A percentile compares a stretch with the other conserved stretches of the same genome.
These are phyloP conservation scores for Prunella vulgaris DNA, from an alignment of 257 asterid genomes.

Conservation along the genomic window DNA sequence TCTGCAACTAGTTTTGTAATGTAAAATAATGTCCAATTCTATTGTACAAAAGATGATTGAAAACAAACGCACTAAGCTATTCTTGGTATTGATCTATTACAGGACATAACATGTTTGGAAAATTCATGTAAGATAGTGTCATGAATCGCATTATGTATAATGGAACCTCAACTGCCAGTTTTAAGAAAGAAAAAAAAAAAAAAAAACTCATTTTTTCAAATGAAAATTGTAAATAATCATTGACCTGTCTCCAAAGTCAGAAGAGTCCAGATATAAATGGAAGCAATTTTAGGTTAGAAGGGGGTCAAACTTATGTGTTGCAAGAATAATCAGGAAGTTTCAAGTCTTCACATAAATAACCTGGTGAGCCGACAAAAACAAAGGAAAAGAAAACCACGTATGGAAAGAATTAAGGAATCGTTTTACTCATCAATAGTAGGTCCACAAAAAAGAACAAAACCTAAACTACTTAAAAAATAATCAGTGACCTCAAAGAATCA, in stretches of 20 bases:
- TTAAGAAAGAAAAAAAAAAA: no score
- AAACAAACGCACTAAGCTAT: no score
- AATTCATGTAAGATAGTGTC: no score
- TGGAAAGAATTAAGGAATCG: conserved; percentile 13
- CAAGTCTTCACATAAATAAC: neutral
- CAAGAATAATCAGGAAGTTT: neutral
- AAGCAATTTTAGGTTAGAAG: neutral
- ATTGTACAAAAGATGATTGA: no score
- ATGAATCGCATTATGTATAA: no score
- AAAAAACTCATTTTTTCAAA: no score
- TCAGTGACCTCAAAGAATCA: conserved; percentile 5
- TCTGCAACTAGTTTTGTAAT: no score
- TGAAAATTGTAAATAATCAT: no score
- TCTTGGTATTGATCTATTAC: no score
- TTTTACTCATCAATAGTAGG: neutral
- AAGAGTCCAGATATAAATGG: neutral
- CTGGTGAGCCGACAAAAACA: neutral
- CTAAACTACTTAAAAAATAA: conserved; percentile 6
- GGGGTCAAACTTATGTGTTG: neutral
- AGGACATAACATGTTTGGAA: no score
- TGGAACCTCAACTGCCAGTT: no score
- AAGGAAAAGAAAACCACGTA: neutral
- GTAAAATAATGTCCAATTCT: no score
- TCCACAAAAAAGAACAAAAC: neutral
- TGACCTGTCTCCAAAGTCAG: neutral